Base-by-base conservation (phyloP, 2,329 filamentous ascomycete species). In the Calonectria pseudoturangicola region DNA sequence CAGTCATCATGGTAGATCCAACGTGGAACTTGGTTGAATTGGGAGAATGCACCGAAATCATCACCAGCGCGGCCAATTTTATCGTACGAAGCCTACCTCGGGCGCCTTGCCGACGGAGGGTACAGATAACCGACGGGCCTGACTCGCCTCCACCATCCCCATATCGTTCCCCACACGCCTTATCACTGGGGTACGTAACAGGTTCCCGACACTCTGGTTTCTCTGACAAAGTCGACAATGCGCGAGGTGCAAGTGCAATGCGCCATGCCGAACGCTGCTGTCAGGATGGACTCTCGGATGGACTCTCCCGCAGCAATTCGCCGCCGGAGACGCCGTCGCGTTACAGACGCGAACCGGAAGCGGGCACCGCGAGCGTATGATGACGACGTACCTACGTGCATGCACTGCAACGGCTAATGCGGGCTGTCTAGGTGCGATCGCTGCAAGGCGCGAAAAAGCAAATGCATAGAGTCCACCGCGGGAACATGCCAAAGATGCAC, bases 381-480 rank as follows among this genome's bases (percentile, higher is more conserved):
- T 6, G 18, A 13, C 7, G 5, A 33, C n/a, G 1, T 10, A 1
- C 6, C 2, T 9, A n/a, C 7, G 12, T 62, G 18, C 51, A 41
- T 60, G 54, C 33, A 33, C 54, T 60, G 54, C 45, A 4, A 47
- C 13, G 25, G 15, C 68, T 70, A 36, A 73, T 66, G 25, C 51
- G 27, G 2, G 10, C 33, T 33, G 3, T 2, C 10, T 39, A 77
- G 76, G 39, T 84, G 83, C 67, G 77, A 81, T 65, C 80, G 77
- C 25, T 84, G 83, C 68, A 84, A 84, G 68, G 74, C 77, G 7
- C 74, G 83, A 25, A 84, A 84, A 69, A 83, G 81, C 66, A 82
- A 80, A 68, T 84, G 83, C 50, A 79, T 84, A 39, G 80, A 82
- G 70, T 76, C 71, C 0, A 54, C 70, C 0, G 72, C 75, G 1